Percentiles rank a stretch among this genome's conserved stretches.
These are phyloP conservation scores for Cucumis sativus DNA, from an alignment of 306 rosid species.

Conservation along the genomic window Cucumber_9930_V3 NC_026661.2:3286501-3287000, in stretches of 20 bases:
- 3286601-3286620: constrained; percentile 23
- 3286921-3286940: background rate
- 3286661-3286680: constrained; percentile 15
- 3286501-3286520: constrained; percentile 30
- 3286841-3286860: too few species aligned
- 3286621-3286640: constrained; percentile 24
- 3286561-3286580: constrained; percentile 26
- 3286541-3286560: constrained; percentile 24
- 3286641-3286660: constrained; percentile 23
- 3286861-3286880: background rate
- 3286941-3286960: background rate
- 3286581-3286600: constrained; percentile 26
- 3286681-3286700: constrained; percentile 29
- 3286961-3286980: background rate
- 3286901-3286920: too few species aligned
- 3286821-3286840: background rate
- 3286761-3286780: background rate
- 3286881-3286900: background rate
- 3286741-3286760: constrained; percentile 9
- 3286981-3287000: background rate
- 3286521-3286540: constrained; percentile 27
- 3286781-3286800: too few species aligned
- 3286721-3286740: constrained; percentile 18
- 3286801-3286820: background rate
- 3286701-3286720: constrained; percentile 39